phyloP scores from a whole-genome alignment of 202 grass and related monocot genomes.

The Setaria viridis region DNA sequence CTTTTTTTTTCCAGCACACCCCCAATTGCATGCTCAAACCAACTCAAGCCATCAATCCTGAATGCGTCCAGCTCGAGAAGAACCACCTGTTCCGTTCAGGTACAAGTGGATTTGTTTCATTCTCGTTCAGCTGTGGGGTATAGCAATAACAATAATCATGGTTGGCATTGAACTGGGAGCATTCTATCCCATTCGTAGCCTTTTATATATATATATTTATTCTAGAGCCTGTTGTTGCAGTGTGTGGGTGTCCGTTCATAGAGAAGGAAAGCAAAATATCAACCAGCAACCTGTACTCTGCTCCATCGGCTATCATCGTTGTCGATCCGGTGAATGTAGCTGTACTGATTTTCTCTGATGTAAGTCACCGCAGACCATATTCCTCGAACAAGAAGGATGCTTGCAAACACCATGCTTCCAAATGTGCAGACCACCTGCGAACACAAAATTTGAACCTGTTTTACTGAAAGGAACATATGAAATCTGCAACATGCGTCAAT shows the following conservation, averaged over 20 bases:
- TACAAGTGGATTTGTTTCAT: constrained; percentile 15
- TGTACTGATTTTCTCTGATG: constrained; percentile 74
- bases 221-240: not conserved
- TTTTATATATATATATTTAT: not conserved
- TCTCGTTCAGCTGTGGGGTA: not conserved
- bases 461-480: constrained; percentile 11
- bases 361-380: constrained; percentile 85
- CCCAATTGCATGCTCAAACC: no score
- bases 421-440: constrained; percentile 86
- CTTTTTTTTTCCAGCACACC: not conserved
- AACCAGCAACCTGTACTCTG: constrained; percentile 63
- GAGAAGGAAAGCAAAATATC: constrained; percentile 42
- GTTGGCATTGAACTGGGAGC: constrained; percentile 11
- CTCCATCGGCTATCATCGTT: constrained; percentile 69
- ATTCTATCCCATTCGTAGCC: constrained; percentile 10
- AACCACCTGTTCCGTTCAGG: constrained; percentile 11
- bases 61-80: not conserved
- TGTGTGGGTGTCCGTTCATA: not conserved
- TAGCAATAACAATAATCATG: constrained; percentile 14
- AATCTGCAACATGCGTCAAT: not conserved
- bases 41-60: constrained; percentile 15
- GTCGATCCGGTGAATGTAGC: constrained; percentile 69
- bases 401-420: constrained; percentile 84
- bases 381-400: constrained; percentile 81
- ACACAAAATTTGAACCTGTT: constrained; percentile 8